Evolutionary conservation across 106 monocot species (phyloP), one percentile per base, ranked within the genome.

Genomic region (Apostasia shenzhenica): DNA sequence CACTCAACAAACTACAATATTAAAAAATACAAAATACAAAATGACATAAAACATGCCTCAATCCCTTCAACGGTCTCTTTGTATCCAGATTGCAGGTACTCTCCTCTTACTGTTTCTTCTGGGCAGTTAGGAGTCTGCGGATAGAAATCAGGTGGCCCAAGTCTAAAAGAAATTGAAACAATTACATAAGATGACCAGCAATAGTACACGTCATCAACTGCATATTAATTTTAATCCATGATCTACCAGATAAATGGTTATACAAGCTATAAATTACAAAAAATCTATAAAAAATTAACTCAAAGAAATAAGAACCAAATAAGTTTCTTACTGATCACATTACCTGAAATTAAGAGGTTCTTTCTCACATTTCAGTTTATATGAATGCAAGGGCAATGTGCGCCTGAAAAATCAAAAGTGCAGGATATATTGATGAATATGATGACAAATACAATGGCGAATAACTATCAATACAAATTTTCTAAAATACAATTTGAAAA

Each of bases 51-150:
- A 75, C 80, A 72, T 44, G 92, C 97, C 97, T 97, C 97, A 59
- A 97, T 92, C 76, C 97, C 92, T 54, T 97, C 97, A 79, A 97
- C 92, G 8, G 87, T 89, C 75, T 92, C 97, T 63, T 97, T 92
- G 78, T 97, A 97, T 70, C 92, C 97, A 75, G 82, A 72, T 79
- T 86, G 92, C 49, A 90, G 71, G 76, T 92, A 97, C 66, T 92
- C 97, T 79, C 75, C 81, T 4, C 84, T 92, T 61, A 97, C 77
- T 26, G 81, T 92, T 67, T 97, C 97, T 85, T 97, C 97, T 46
- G 89, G 92, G 58, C 97, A 97, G 66, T 82, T 89, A 55, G 84
- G 79, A 61, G 81, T 81, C 84, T 97, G 97, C 26, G 92, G 92
- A 83, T 85, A 83, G 71, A 92, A 86, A 50, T 97, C 97, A 68